Evolutionary conservation across 495 filamentous ascomycete species (phyloP), one percentile per base, ranked within the genome.

Genomic region (Penicillium manginii): DNA sequence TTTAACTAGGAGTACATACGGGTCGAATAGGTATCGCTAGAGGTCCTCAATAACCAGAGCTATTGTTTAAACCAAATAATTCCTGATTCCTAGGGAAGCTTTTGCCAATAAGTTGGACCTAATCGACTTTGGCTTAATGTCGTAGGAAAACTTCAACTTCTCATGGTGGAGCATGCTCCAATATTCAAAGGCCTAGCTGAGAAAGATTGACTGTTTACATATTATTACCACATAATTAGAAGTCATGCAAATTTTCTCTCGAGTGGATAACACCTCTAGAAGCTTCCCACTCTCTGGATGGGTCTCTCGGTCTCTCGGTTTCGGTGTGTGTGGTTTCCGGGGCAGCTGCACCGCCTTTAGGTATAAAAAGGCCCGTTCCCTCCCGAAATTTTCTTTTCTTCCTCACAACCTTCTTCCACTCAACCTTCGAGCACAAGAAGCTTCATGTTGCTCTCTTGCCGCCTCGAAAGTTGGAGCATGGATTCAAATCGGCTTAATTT

Each of bases 331-430:
- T 56, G 64, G 71, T 72, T 73, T 65, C 68, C 71, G 52, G 55
- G 69, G 73, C 71, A 73, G 71, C 70, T 68, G 66, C 54, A 59
- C 67, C 60, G 61, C 67, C 63, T 8, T n/a, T n/a, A n/a, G n/a
- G n/a, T 76, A 78, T 78, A 76, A 75, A 78, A 69, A 48, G 46
- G 57, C 42, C 31, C 35, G 50, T 35, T 58, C 29, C 63, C 55
- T 54, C 65, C 61, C 52, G 49, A 70, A 66, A 64, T 55, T 73
- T 72, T 70, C 60, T 67, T 61, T 46, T 58, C 55, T 52, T 48
- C 58, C 68, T 50, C 59, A 63, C 58, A 63, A 55, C 17, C 59
- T 55, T 63, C 60, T 58, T 62, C 58, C 60, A 48, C 54, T 52
- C 33, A 45, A 39, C 19, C 4, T 47, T 26, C 26, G 17, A n/a